Evolutionary conservation across 2,329 filamentous ascomycete genomes (phyloP), one percentile per base, ranked within the genome.

Genomic region (Diaporthe aspalathi): DNA sequence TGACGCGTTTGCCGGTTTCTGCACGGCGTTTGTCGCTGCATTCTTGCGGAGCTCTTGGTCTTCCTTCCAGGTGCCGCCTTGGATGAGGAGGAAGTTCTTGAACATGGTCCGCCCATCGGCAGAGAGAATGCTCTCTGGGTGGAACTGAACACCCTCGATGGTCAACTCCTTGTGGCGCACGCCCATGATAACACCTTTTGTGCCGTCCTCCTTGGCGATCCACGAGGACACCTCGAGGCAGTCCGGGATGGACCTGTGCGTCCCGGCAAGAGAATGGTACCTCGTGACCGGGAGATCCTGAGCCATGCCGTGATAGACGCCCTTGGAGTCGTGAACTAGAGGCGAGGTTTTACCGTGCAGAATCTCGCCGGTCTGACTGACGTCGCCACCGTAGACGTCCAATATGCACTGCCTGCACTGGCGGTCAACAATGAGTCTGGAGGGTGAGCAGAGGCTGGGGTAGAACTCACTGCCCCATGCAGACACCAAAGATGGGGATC

Each of bases 81-180:
- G 93, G 87, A 97, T 91, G 71, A 87, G 88, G 72, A 99, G 83
- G 80, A 99, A 99, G 81, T 98, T 99, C 78, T 90, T 91, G 79
- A 99, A 89, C 93, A 99, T 98, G 45, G 88, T 83, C 45, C 95
- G 91, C 4, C 97, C 96, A 71, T 96, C 90, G 56, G 93, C 94
- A 0, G 95, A 98, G 66, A 99, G 84, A 71, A 99, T 99, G 80
- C 95, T 98, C 82, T 99, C 96, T 0, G 96, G 96, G 76, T 99
- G 96, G 77, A 98, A 99, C 79, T 99, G 96, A 20, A 99, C 96
- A 50, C 95, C 96, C 81, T 99, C 96, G n/a, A 98, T 87, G 1
- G 93, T 89, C 77, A 92, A 93, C 78, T 96, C 89, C 84, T 95
- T 97, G 85, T 99, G 96, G 56, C 96, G 91, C 56, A 99, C 93